Evolutionary conservation across 345 rosid genomes (phyloP).

Genomic region (Gossypium anomalum): DNA sequence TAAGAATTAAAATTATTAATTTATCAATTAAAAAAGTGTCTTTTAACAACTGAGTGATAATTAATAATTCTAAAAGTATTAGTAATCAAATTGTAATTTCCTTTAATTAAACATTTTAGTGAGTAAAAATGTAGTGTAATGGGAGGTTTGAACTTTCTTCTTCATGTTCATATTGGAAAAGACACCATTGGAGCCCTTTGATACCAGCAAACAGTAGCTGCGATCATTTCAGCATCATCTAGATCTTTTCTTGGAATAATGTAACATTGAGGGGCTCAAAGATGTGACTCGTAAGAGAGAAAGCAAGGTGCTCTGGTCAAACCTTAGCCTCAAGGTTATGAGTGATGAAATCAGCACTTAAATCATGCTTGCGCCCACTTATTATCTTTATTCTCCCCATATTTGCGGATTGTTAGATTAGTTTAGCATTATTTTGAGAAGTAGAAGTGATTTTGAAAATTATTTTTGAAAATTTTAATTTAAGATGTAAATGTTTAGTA

Average conservation of each 20-base stretch:
- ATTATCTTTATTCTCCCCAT: not conserved
- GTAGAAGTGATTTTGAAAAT: no score
- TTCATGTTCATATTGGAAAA: not conserved
- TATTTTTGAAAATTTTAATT: no score
- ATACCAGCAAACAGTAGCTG: not conserved
- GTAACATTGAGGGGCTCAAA: not conserved
- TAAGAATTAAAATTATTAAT: no score
- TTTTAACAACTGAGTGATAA: no score
- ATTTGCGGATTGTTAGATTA: no score
- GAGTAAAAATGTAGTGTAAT: not conserved
- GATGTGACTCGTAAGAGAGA: not conserved
- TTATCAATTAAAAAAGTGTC: no score
- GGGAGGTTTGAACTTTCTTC: not conserved
- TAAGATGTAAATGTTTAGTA: accelerated
- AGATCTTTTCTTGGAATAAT: not conserved
- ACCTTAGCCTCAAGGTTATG: not conserved
- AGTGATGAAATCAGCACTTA: not conserved
- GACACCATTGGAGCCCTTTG: not conserved
- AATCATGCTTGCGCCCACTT: not conserved
- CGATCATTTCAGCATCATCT: not conserved
- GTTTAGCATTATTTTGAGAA: no score
- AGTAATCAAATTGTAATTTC: no score
- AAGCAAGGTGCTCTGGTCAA: not conserved
- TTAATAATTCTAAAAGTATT: no score
- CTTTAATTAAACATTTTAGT: no score